Conservation (phyloP, 2,329 filamentous ascomycete species). For the Aulographum hederae region DNA sequence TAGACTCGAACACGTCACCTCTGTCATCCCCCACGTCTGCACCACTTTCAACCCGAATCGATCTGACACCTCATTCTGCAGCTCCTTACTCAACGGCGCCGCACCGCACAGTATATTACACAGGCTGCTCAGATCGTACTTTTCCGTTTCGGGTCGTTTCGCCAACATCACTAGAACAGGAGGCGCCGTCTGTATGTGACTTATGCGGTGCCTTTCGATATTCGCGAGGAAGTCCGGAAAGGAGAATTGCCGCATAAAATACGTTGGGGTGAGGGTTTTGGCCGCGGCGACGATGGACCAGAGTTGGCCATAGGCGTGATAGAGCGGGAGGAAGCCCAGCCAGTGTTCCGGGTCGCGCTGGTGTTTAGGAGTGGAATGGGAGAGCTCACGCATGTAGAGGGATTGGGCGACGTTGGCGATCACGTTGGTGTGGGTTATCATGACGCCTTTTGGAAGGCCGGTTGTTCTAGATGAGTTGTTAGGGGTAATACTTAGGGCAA, state of each 20-base stretch:
- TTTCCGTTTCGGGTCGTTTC: conserved; percentile 15
- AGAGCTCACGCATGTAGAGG: conserved; percentile 19
- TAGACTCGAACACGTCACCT: conserved; percentile 14
- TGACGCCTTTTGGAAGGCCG: conserved; percentile 25
- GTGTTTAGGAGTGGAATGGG: conserved; percentile 9
- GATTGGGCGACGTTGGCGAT: conserved; percentile 21
- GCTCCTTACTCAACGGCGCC: conserved; percentile 18
- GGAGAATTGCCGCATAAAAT: conserved; percentile 21
- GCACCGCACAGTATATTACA: conserved; percentile 19
- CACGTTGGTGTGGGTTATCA: conserved; percentile 24
- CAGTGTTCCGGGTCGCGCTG: conserved; percentile 10
- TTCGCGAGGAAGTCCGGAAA: conserved; percentile 15
- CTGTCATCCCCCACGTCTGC: conserved; percentile 18
- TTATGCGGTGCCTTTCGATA: conserved; percentile 18
- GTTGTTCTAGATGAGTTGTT: conserved; percentile 21
- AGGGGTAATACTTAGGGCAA: conserved; percentile 24
- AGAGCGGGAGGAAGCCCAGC: conserved; percentile 17
- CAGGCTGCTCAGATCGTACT: conserved; percentile 15
- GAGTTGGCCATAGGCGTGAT: conserved; percentile 17
- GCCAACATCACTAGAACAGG: conserved; percentile 20
- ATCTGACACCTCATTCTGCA: conserved; percentile 20
- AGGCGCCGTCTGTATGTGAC: conserved; percentile 21
- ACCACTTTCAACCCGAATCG: conserved; percentile 17
- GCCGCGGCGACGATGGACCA: conserved; percentile 19
- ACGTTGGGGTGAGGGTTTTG: conserved; percentile 15